Conservation (phyloP, 1,139 yeast species). For the Pichia sp. region DNA sequence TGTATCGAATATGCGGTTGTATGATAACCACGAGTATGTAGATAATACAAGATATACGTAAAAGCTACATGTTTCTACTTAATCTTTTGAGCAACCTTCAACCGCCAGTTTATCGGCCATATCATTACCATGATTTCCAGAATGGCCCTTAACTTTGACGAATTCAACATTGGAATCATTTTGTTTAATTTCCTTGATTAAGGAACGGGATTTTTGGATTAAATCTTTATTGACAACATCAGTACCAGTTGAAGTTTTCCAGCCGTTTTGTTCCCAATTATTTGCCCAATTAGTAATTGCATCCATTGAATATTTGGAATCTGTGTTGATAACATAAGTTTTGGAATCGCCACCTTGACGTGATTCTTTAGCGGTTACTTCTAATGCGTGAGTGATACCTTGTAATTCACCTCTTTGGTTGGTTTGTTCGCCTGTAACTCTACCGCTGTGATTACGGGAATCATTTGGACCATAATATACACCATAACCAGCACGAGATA, state of each 20-base stretch:
- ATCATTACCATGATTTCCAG: conserved; percentile 65
- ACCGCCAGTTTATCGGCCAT: conserved; percentile 73
- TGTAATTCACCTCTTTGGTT: conserved; percentile 77
- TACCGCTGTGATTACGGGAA: conserved; percentile 32
- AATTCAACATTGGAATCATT: conserved; percentile 20
- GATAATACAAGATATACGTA: background rate
- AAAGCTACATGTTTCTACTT: background rate
- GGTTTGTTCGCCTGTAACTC: conserved; percentile 53
- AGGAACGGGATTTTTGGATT: conserved; percentile 31
- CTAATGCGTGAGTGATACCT: conserved; percentile 57
- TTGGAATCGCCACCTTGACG: background rate
- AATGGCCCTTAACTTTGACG: conserved; percentile 67
- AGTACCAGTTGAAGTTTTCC: conserved; percentile 40
- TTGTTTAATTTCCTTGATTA: conserved; percentile 15
- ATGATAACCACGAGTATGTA: background rate
- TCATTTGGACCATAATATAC: conserved; percentile 59
- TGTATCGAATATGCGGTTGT: background rate
- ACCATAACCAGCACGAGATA: conserved; percentile 58
- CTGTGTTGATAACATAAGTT: conserved; percentile 34
- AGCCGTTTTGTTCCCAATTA: conserved; percentile 49
- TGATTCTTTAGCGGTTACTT: conserved; percentile 29
- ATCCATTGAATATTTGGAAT: conserved; percentile 51
- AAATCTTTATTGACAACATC: conserved; percentile 49
- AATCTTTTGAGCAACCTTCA: conserved; percentile 38
- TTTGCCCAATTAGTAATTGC: conserved; percentile 45